Percentiles rank a stretch among this genome's conserved stretches.
Conservation (phyloP, 1,284 basidiomycete species). For the Tilletia setariae region DNA sequence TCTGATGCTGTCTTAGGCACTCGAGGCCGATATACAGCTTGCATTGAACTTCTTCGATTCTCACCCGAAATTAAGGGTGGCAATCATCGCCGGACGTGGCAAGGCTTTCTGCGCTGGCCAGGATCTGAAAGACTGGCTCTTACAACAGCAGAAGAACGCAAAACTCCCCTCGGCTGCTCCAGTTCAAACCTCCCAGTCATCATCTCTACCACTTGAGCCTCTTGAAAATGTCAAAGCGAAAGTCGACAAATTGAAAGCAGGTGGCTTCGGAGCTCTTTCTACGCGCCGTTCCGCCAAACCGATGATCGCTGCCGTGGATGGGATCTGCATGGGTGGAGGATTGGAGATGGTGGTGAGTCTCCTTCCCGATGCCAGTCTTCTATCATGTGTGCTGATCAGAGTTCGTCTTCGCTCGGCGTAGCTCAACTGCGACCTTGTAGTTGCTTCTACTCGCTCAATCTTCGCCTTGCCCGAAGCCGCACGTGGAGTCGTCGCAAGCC, state of each 20-base stretch:
- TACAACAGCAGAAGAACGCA: conserved; percentile 11
- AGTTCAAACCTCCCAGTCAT: not conserved
- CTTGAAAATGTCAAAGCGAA: not conserved
- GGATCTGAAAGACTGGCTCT: conserved; percentile 39
- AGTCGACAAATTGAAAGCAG: conserved; percentile 48
- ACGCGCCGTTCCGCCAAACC: conserved; percentile 68
- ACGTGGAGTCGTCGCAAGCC: conserved; percentile 70
- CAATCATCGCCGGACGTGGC: conserved; percentile 72
- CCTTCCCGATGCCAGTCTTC: too few relatives aligned
- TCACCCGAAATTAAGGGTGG: conserved; percentile 71
- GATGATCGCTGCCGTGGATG: conserved; percentile 77
- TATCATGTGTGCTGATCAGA: not conserved
- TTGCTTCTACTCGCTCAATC: conserved; percentile 69
- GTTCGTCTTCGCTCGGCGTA: not conserved
- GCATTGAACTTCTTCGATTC: conserved; percentile 74
- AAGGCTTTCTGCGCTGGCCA: conserved; percentile 69
- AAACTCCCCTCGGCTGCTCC: not conserved
- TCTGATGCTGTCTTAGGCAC: too few relatives aligned
- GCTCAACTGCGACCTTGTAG: conserved; percentile 75
- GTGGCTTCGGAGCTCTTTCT: conserved; percentile 74
- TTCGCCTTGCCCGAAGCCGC: conserved; percentile 79
- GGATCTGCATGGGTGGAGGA: conserved; percentile 75
- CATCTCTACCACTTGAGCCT: conserved; percentile 2
- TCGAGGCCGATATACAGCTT: conserved; percentile 63
- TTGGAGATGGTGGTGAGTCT: conserved; percentile 63